phyloP scores from a whole-genome alignment of 345 rosid species.

The Limnanthes douglasii region DNA sequence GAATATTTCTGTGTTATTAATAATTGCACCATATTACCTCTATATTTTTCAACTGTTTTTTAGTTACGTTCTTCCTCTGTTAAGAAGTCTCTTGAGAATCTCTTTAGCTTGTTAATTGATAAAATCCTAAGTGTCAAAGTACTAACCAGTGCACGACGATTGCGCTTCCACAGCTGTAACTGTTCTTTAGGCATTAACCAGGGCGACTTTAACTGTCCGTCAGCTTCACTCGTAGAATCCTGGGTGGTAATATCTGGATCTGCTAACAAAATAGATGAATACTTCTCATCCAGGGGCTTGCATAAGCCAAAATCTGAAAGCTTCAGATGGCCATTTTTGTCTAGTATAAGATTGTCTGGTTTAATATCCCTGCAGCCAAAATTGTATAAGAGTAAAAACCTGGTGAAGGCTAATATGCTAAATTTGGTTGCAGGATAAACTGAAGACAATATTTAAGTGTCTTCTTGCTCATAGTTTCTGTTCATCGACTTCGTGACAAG shows the following conservation, averaged over 20 bases:
- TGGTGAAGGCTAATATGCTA: constrained; percentile 1
- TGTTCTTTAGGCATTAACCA: constrained; percentile 86
- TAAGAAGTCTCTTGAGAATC: too few relatives aligned
- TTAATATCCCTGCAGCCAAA: constrained; percentile 74
- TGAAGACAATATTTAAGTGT: too few relatives aligned
- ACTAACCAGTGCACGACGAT: constrained; percentile 95
- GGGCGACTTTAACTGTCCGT: constrained; percentile 31
- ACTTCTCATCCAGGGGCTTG: constrained; percentile 90
- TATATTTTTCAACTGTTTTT: too few relatives aligned
- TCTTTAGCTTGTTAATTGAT: too few relatives aligned
- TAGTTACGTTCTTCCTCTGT: too few relatives aligned
- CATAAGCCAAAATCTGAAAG: constrained; percentile 99
- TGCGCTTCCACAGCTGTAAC: constrained; percentile 77
- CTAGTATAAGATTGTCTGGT: constrained; percentile 92
- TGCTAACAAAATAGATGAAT: constrained; percentile 66
- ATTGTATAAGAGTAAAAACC: constrained; percentile 9
- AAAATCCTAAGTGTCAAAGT: too few relatives aligned
- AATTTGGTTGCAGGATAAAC: neutral
- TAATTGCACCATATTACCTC: too few relatives aligned
- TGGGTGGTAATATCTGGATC: constrained; percentile 45
- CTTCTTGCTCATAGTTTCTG: too few relatives aligned
- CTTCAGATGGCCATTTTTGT: constrained; percentile 90
- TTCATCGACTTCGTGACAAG: too few relatives aligned
- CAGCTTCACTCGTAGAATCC: constrained; percentile 30
- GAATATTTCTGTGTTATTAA: too few relatives aligned